Percentiles rank a stretch among this genome's conserved stretches.
Evolutionary conservation across 139 green algal species (phyloP).

Genomic region (Chlorella sp.): DNA sequence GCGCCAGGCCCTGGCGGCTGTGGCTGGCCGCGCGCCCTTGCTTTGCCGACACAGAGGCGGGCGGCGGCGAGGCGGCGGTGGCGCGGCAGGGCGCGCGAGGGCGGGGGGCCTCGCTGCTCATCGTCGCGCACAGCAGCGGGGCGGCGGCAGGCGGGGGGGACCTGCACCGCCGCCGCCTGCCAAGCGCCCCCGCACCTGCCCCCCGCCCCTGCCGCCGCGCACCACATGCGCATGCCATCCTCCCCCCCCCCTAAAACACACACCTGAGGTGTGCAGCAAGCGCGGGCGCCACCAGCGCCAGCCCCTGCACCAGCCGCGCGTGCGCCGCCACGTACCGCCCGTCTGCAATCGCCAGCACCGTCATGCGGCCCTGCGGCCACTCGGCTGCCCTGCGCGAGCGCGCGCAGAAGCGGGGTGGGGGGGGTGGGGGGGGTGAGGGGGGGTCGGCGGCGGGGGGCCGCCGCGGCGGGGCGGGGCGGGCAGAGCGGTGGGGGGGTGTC

Average conservation of each 20-base stretch:
- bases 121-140: too few relatives aligned
- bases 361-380: slow-evolving; percentile 33
- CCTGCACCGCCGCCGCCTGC: too few relatives aligned
- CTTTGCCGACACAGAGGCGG: too few relatives aligned
- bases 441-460: neutral
- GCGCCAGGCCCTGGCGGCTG: too few relatives aligned
- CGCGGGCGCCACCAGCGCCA: slow-evolving; percentile 27
- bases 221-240: too few relatives aligned
- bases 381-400: slow-evolving; percentile 22
- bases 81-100: too few relatives aligned
- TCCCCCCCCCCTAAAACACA: neutral
- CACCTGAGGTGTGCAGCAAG: neutral
- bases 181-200: too few relatives aligned
- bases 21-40: too few relatives aligned
- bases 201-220: too few relatives aligned
- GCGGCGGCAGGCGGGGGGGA: too few relatives aligned
- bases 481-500: neutral
- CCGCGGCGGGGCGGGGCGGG: neutral
- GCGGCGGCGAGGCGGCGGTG: too few relatives aligned
- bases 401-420: neutral
- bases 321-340: slow-evolving; percentile 57
- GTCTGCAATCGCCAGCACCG: slow-evolving; percentile 36
- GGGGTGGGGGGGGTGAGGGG: neutral
- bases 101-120: too few relatives aligned
- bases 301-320: slow-evolving; percentile 50